Evolutionary conservation across 1,139 yeast genomes (phyloP).

Genomic region (Starmera stellimalicola): DNA sequence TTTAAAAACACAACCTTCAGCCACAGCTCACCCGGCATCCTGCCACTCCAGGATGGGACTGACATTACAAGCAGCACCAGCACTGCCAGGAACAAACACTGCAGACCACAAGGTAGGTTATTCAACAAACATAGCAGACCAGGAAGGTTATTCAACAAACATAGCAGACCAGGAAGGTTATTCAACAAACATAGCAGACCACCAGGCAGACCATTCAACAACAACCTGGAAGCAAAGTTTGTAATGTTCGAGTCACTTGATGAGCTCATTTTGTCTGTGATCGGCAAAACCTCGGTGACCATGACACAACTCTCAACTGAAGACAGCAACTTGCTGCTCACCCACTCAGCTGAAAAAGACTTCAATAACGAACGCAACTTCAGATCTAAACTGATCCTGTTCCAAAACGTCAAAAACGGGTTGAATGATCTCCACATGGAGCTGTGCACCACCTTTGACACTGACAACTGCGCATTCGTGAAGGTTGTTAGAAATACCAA

Average conservation of each 20-base stretch:
- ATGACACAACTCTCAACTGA: neutral
- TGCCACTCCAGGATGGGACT: no score
- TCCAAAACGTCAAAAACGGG: slow-evolving; percentile 4
- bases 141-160: no score
- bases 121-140: no score
- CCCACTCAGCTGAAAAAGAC: no score
- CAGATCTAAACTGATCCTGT: slow-evolving; percentile 3
- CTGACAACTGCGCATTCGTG: slow-evolving; percentile 23
- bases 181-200: slow-evolving; percentile 9
- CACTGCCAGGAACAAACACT: slow-evolving; percentile 22
- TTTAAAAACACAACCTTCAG: no score
- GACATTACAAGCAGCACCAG: no score
- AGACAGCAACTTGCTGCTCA: no score
- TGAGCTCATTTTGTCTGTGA: slow-evolving; percentile 13
- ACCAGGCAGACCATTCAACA: slow-evolving; percentile 33
- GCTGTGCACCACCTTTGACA: slow-evolving; percentile 17
- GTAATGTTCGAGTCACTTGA: slow-evolving; percentile 15
- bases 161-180: no score
- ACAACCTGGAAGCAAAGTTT: slow-evolving; percentile 25
- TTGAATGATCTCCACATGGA: slow-evolving; percentile 12
- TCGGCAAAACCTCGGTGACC: slow-evolving; percentile 4
- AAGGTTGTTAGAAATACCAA: slow-evolving; percentile 29
- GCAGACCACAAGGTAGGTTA: slow-evolving; percentile 8
- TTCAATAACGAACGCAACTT: no score
- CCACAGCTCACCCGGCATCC: no score